Evolutionary conservation across 768 basidiomycete genomes (phyloP).

Genomic region (Suillus brevipes): DNA sequence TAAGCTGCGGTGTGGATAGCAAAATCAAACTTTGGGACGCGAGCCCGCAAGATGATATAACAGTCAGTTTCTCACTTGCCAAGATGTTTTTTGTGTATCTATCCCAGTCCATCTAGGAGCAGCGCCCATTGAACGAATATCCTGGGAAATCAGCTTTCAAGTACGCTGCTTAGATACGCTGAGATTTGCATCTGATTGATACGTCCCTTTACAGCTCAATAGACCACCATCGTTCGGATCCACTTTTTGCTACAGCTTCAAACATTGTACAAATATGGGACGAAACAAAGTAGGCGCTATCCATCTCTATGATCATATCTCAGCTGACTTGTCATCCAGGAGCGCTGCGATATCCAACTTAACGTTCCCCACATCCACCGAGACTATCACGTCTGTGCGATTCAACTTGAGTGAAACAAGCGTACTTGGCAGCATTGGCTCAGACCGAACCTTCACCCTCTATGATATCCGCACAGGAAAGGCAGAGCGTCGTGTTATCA

Average conservation of each 20-base stretch:
- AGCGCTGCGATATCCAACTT: slow-evolving; percentile 84
- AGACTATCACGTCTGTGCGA: slow-evolving; percentile 83
- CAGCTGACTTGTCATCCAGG: slow-evolving; percentile 38
- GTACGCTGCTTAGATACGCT: slow-evolving; percentile 38
- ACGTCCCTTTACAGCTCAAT: slow-evolving; percentile 60
- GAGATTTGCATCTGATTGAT: background rate
- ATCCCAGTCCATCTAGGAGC: slow-evolving; percentile 23
- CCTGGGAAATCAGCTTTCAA: slow-evolving; percentile 90
- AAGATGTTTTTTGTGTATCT: slow-evolving; percentile 5
- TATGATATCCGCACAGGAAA: slow-evolving; percentile 98
- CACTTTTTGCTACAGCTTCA: slow-evolving; percentile 93
- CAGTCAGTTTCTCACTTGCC: slow-evolving; percentile 32
- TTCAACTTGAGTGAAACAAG: slow-evolving; percentile 96
- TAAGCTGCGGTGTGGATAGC: slow-evolving; percentile 83
- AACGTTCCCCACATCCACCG: slow-evolving; percentile 82
- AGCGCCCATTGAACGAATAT: slow-evolving; percentile 75
- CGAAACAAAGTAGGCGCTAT: slow-evolving; percentile 76
- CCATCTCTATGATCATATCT: slow-evolving; percentile 1
- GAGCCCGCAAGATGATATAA: slow-evolving; percentile 36
- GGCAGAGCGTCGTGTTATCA: slow-evolving; percentile 86
- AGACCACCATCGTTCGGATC: slow-evolving; percentile 88
- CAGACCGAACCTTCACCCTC: slow-evolving; percentile 92
- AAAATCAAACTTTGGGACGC: slow-evolving; percentile 82
- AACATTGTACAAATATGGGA: slow-evolving; percentile 97
- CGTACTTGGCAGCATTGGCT: slow-evolving; percentile 92